These are phyloP conservation scores for Sonneratia caseolaris DNA, from an alignment of 345 rosid genomes.

Conservation along the genomic window DNA sequence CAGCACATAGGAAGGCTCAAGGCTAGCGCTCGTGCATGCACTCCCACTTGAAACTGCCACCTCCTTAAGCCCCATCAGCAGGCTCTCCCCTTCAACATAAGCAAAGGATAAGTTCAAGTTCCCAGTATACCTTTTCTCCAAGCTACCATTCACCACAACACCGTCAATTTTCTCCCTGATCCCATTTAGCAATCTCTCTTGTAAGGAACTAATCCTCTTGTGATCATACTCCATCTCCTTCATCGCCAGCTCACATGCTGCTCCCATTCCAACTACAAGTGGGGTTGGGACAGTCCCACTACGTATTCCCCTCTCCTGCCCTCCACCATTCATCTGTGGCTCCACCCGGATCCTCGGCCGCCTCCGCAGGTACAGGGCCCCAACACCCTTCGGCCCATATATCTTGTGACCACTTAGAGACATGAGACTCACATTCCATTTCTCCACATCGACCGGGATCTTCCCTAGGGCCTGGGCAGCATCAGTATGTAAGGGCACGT, in stretches of 20 bases:
- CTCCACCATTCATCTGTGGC: constrained; percentile 94
- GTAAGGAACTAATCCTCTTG: constrained; percentile 44
- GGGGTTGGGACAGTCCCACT: constrained; percentile 91
- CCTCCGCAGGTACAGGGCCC: constrained; percentile 79
- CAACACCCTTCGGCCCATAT: constrained; percentile 88
- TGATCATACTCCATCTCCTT: constrained; percentile 92
- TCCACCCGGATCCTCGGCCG: constrained; percentile 79
- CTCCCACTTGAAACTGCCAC: constrained; percentile 98
- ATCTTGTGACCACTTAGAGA: constrained; percentile 89
- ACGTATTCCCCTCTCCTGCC: constrained; percentile 96
- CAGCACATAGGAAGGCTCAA: constrained; percentile 89
- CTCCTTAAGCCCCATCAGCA: constrained; percentile 96
- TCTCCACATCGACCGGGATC: constrained; percentile 77
- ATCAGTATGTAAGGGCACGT: constrained; percentile 79
- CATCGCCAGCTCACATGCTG: constrained; percentile 76
- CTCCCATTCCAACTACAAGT: constrained; percentile 75
- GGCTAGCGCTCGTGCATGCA: constrained; percentile 95
- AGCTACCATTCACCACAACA: constrained; percentile 79
- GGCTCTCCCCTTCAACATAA: constrained; percentile 92
- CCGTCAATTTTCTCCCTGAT: constrained; percentile 65
- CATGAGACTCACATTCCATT: constrained; percentile 91
- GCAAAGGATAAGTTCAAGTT: constrained; percentile 89
- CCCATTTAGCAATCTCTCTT: constrained; percentile 66
- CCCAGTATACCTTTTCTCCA: constrained; percentile 69
- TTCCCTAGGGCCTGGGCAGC: constrained; percentile 95